These are phyloP conservation scores for Silene uniflora DNA, from an alignment of 148 eudicot species.

Conservation along the genomic window DNA sequence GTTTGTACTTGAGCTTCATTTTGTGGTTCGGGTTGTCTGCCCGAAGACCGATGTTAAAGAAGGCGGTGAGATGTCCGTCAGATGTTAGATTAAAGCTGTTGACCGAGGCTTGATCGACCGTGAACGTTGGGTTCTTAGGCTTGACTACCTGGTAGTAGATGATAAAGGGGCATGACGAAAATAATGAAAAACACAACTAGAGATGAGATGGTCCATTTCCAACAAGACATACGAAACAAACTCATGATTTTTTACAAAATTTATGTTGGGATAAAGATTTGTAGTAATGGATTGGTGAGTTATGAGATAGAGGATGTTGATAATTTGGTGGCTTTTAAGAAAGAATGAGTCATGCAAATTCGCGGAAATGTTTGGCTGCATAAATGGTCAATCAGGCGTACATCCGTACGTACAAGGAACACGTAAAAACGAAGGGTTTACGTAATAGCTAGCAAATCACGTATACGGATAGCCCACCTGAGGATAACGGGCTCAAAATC, in stretches of 20 bases:
- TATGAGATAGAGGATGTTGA: too few relatives aligned
- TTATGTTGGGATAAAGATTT: too few relatives aligned
- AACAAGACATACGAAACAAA: conserved; percentile 2
- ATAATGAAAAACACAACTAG: neutral
- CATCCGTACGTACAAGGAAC: too few relatives aligned
- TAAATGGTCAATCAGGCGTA: too few relatives aligned
- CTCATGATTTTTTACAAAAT: neutral
- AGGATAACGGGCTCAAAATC: too few relatives aligned
- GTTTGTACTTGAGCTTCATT: conserved; percentile 15
- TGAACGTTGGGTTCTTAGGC: conserved; percentile 24
- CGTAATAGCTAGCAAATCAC: too few relatives aligned
- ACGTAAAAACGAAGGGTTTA: too few relatives aligned
- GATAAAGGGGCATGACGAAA: conserved; percentile 8
- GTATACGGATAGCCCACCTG: too few relatives aligned
- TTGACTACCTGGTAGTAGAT: conserved; percentile 13
- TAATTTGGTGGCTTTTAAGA: too few relatives aligned
- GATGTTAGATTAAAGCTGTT: conserved; percentile 30
- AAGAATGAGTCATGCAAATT: too few relatives aligned
- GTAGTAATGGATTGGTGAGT: too few relatives aligned
- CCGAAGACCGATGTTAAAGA: conserved; percentile 17
- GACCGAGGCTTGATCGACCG: conserved; percentile 21
- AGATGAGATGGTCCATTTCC: neutral
- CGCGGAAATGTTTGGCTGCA: too few relatives aligned
- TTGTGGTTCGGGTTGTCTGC: conserved; percentile 27
- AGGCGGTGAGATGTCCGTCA: conserved; percentile 25